Percentiles rank a stretch among this genome's conserved stretches.
Conservation (phyloP, 768 basidiomycete genomes). For the Rhodotorula kratochvilovae region DNA sequence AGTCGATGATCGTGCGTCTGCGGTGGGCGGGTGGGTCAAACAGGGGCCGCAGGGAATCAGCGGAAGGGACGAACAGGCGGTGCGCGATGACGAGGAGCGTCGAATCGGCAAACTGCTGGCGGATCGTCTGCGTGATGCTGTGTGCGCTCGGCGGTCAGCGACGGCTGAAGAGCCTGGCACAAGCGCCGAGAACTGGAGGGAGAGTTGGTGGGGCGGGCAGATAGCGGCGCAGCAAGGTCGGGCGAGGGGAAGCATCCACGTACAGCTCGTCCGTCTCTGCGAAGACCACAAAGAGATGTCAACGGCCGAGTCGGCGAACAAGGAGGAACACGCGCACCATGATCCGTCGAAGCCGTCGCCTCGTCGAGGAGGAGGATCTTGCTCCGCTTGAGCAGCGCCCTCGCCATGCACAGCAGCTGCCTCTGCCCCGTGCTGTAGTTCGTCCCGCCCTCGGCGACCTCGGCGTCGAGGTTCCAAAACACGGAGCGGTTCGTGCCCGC, state of each 20-base stretch:
- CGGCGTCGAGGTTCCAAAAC: constrained; percentile 36
- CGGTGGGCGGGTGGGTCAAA: no score
- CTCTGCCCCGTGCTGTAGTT: constrained; percentile 92
- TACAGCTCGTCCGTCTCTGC: constrained; percentile 31
- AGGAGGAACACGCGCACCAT: constrained; percentile 60
- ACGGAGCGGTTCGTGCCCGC: constrained; percentile 31
- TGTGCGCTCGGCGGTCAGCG: no score
- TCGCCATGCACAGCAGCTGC: constrained; percentile 54
- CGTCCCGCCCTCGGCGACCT: constrained; percentile 43
- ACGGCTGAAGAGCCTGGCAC: no score
- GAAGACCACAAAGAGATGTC: no score
- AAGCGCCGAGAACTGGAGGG: no score
- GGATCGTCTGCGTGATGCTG: constrained; percentile 38
- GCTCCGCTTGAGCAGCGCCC: constrained; percentile 41
- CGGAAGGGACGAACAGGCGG: neutral
- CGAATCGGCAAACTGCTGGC: constrained; percentile 39
- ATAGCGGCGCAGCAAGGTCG: neutral
- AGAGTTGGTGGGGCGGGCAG: no score
- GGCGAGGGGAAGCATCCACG: neutral
- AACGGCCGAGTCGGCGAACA: no score
- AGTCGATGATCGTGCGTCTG: constrained; percentile 42
- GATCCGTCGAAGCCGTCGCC: constrained; percentile 49
- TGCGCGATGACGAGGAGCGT: constrained; percentile 42
- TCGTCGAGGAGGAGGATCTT: constrained; percentile 24
- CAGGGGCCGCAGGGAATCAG: no score